Evolutionary conservation across 2,329 filamentous ascomycete genomes (phyloP).

Genomic region (Fusarium tjaetaba): DNA sequence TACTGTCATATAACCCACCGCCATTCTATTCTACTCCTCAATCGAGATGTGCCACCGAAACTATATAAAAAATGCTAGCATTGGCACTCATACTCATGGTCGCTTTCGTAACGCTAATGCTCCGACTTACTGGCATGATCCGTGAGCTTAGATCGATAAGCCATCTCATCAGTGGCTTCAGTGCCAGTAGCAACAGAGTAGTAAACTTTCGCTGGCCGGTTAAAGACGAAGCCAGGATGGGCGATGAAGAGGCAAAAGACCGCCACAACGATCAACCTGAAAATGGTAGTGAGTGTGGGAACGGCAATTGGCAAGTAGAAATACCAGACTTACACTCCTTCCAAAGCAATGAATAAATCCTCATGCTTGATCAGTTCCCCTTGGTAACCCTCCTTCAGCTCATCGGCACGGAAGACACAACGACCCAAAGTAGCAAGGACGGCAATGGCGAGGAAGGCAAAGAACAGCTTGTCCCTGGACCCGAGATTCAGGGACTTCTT

Average conservation of each 20-base stretch:
- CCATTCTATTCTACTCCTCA: rapidly evolving
- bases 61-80: not conserved
- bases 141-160: not conserved
- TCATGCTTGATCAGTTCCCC: conserved; percentile 59
- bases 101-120: not conserved
- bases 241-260: conserved; percentile 15
- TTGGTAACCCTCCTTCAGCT: conserved; percentile 64
- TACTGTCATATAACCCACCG: rapidly evolving
- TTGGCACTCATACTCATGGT: not conserved
- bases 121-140: not conserved
- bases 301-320: rapidly evolving
- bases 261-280: conserved; percentile 25
- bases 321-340: conserved; percentile 46
- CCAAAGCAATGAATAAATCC: conserved; percentile 55
- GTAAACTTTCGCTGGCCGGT: not conserved
- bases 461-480: conserved; percentile 12
- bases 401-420: conserved; percentile 66
- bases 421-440: conserved; percentile 65
- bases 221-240: conserved; percentile 15
- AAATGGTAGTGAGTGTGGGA: rapidly evolving
- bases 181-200: not conserved
- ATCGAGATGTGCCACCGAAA: no score
- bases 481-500: not conserved
- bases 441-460: conserved; percentile 57
- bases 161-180: not conserved